Conservation (phyloP, 768 basidiomycete species). For the Boletus insuetus region DNA sequence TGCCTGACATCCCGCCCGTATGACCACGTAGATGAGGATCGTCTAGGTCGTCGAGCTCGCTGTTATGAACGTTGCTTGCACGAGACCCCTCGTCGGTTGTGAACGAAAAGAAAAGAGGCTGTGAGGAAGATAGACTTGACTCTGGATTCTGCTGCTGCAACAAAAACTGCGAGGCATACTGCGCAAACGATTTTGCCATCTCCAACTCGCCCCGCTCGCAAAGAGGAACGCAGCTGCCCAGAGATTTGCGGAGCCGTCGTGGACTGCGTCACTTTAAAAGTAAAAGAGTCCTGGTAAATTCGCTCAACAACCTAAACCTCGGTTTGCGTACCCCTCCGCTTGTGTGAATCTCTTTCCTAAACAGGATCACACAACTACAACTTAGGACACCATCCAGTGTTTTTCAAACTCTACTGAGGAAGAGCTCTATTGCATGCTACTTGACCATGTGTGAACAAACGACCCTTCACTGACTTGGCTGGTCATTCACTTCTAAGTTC, state of each 20-base stretch:
- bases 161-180: conserved; percentile 81
- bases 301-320: conserved; percentile 15
- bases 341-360: conserved; percentile 21
- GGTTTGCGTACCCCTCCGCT: conserved; percentile 20
- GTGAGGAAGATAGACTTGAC: conserved; percentile 57
- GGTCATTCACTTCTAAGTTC: no score
- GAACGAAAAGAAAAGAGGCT: conserved; percentile 89
- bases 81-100: conserved; percentile 68
- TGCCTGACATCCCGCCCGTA: conserved; percentile 33
- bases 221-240: conserved; percentile 11
- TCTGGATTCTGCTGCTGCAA: conserved; percentile 53
- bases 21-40: conserved; percentile 64
- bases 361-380: background rate
- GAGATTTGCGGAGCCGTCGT: conserved; percentile 9
- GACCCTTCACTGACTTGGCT: no score
- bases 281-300: conserved; percentile 13
- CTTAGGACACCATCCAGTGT: no score
- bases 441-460: no score
- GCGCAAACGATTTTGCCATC: conserved; percentile 72
- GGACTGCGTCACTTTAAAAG: conserved; percentile 12
- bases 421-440: no score
- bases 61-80: conserved; percentile 44
- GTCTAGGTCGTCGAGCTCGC: conserved; percentile 67
- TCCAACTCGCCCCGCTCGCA: conserved; percentile 20
- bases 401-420: no score